Conservation (phyloP, 129 eudicot genomes). For the Dittrichia graveolens region DNA sequence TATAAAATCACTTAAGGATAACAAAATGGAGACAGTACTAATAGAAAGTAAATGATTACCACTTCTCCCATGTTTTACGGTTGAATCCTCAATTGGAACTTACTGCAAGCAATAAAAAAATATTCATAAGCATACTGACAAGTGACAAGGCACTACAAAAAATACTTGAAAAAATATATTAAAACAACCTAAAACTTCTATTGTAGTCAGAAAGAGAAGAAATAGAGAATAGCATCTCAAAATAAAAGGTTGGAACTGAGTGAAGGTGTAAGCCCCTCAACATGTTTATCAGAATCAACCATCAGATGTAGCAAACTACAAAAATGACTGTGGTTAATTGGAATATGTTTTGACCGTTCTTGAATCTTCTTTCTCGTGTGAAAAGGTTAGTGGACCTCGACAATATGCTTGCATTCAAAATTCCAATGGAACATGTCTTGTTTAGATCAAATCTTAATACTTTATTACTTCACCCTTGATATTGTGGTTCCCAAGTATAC, state of each 20-base stretch:
- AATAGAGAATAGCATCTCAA: too few relatives aligned
- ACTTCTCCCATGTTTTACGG: constrained; percentile 26
- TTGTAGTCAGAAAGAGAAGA: background rate
- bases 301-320: too few relatives aligned
- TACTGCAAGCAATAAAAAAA: constrained; percentile 26
- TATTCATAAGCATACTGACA: background rate
- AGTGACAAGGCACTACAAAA: background rate
- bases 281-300: too few relatives aligned
- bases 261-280: too few relatives aligned
- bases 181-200: background rate
- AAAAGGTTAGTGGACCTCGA: too few relatives aligned
- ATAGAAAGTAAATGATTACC: constrained; percentile 32
- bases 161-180: background rate
- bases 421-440: too few relatives aligned
- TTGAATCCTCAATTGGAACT: constrained; percentile 18
- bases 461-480: background rate
- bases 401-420: too few relatives aligned
- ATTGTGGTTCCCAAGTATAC: background rate
- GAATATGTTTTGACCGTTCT: too few relatives aligned
- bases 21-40: constrained; percentile 2
- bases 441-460: background rate
- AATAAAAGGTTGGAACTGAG: too few relatives aligned
- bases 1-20: background rate
- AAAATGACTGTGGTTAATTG: too few relatives aligned
- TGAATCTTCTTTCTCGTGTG: too few relatives aligned